A percentile compares a stretch with the other conserved stretches of the same genome.
These are phyloP conservation scores for Aspergillus panamensis DNA, from an alignment of 495 filamentous ascomycete species.

Conservation along the genomic window DNA sequence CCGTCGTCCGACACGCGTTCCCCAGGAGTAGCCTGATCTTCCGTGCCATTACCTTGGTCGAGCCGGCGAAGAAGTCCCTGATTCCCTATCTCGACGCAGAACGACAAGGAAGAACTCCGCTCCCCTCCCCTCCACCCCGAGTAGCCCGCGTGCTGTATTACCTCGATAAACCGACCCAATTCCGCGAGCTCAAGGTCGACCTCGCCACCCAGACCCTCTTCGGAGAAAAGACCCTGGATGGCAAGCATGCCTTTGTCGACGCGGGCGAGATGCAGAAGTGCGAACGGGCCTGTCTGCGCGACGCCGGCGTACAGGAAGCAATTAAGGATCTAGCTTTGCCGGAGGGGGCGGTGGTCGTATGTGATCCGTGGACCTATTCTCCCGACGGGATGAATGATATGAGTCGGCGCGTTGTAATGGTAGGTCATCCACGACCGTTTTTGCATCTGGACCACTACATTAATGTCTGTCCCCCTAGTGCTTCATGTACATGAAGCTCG, in stretches of 20 bases:
- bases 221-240: slow-evolving; percentile 16
- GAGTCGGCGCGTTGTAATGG: slow-evolving; percentile 27
- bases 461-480: slow-evolving; percentile 19
- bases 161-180: slow-evolving; percentile 1
- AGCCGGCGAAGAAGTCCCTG: slow-evolving; percentile 22
- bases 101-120: slow-evolving; percentile 8
- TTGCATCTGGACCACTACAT: not conserved
- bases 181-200: slow-evolving; percentile 16
- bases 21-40: slow-evolving; percentile 2
- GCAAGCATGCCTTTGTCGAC: slow-evolving; percentile 26
- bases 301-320: slow-evolving; percentile 15
- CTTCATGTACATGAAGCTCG: slow-evolving; percentile 32
- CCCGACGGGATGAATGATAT: slow-evolving; percentile 37
- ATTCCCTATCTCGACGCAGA: slow-evolving; percentile 23
- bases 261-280: slow-evolving; percentile 20
- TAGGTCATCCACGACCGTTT: not conserved
- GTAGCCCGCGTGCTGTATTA: slow-evolving; percentile 16
- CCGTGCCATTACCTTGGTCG: slow-evolving; percentile 20
- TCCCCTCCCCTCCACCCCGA: slow-evolving; percentile 12
- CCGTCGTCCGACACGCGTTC: slow-evolving; percentile 5
- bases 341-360: slow-evolving; percentile 4
- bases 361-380: slow-evolving; percentile 22
- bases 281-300: slow-evolving; percentile 17
- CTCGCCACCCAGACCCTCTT: not conserved
- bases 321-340: slow-evolving; percentile 19